A percentile compares a stretch with the other conserved stretches of the same genome.
These are phyloP conservation scores for Sphagnum magellanicum DNA, from an alignment of 228 moss, liverwort and hornwort genomes.

Conservation along the genomic window DNA sequence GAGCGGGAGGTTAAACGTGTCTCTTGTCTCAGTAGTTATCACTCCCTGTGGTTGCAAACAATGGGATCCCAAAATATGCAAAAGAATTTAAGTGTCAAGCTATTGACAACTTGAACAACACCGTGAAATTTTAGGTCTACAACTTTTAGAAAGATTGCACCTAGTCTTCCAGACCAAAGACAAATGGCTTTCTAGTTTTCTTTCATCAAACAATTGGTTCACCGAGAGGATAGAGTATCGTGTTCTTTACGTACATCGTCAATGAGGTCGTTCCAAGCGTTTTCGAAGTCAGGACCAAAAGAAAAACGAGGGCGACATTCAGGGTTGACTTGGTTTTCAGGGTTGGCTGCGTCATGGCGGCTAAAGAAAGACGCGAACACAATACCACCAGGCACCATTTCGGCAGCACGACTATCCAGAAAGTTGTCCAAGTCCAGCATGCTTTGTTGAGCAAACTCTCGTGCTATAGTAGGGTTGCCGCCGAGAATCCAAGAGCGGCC, in stretches of 20 bases:
- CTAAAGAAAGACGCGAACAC: slow-evolving; percentile 16
- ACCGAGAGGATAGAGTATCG: no score
- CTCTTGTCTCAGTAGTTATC: slow-evolving; percentile 19
- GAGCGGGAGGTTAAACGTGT: slow-evolving; percentile 26
- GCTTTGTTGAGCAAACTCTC: slow-evolving; percentile 28
- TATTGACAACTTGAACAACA: no score
- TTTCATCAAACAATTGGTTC: no score
- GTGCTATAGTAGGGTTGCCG: slow-evolving; percentile 18
- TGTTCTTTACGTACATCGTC: slow-evolving; percentile 14
- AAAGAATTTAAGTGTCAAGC: no score
- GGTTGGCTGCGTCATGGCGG: slow-evolving; percentile 19
- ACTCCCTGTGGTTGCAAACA: slow-evolving; percentile 11
- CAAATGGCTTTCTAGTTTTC: no score
- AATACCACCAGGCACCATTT: slow-evolving; percentile 29
- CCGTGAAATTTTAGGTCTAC: no score
- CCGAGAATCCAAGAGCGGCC: slow-evolving; percentile 42
- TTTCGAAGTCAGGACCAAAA: slow-evolving; percentile 26
- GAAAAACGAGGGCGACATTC: slow-evolving; percentile 24
- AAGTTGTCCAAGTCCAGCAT: slow-evolving; percentile 23
- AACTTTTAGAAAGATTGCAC: no score
- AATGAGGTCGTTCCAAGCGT: slow-evolving; percentile 33
- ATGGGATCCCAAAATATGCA: no score
- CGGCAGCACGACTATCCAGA: slow-evolving; percentile 16
- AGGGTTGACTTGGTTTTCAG: slow-evolving; percentile 30
- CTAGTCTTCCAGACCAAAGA: no score